A percentile compares a stretch with the other conserved stretches of the same genome.
Conservation (phyloP, 768 basidiomycete genomes). For the Agrocybe pediades region DNA sequence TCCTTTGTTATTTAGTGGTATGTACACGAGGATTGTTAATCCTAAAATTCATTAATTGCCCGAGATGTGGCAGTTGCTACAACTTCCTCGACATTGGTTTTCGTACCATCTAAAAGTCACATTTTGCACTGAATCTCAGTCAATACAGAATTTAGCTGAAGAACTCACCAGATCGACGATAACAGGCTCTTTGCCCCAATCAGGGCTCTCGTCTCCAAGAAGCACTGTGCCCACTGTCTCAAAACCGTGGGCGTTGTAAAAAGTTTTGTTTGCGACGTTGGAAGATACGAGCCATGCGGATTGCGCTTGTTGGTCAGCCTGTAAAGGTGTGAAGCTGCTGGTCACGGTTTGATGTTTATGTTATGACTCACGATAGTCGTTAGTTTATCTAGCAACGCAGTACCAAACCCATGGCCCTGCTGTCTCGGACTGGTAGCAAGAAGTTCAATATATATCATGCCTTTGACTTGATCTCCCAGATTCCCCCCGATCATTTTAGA, state of each 20-base stretch:
- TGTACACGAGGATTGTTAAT: no score
- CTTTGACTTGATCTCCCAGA: conserved; percentile 19
- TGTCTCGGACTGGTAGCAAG: conserved; percentile 19
- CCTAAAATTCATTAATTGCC: no score
- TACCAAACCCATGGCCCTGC: conserved; percentile 23
- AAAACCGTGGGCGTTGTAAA: conserved; percentile 30
- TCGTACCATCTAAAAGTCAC: conserved; percentile 15
- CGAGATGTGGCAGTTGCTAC: no score
- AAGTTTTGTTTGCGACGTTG: conserved; percentile 22
- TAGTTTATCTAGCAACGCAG: conserved; percentile 22
- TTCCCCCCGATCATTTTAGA: conserved; percentile 11
- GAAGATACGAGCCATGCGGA: conserved; percentile 31
- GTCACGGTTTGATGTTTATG: background rate
- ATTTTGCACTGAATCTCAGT: background rate
- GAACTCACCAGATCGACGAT: conserved; percentile 28
- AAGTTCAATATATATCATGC: conserved; percentile 22
- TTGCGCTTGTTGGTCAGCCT: conserved; percentile 30
- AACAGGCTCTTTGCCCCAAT: conserved; percentile 29
- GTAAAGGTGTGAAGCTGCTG: background rate
- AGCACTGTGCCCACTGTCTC: conserved; percentile 19
- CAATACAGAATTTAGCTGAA: background rate
- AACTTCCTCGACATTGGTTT: conserved; percentile 5
- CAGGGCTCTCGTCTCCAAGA: conserved; percentile 31
- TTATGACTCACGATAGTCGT: conserved; percentile 20
- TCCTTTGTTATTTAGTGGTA: no score